Evolutionary conservation across 116 monocot genomes (phyloP), one percentile per base, ranked within the genome.

Genomic region (Phalaenopsis hybrid): DNA sequence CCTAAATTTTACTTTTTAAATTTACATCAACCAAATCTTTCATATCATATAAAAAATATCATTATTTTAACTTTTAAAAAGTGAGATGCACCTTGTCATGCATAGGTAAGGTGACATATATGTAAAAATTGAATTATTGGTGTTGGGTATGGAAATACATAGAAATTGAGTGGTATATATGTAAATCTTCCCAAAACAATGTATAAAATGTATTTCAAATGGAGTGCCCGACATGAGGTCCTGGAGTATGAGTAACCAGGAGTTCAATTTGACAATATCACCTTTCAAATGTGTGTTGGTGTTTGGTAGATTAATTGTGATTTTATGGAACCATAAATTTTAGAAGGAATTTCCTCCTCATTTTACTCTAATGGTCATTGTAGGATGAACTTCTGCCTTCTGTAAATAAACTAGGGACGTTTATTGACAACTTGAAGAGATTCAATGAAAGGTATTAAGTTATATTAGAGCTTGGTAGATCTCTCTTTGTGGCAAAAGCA

Each of bases 351-450:
- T 51, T 77, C 18, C 31, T 28, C 2, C 76, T 50, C 25, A 10
- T 12, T 41, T 25, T 75, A 44, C 34, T 75, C 5, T 28, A 13
- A 51, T 77, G 11, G 77, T 21, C 9, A 77, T 23, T 63, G 5
- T 87, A 94, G 94, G 89, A 86, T 81, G 88, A 90, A 81, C 80
- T 94, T 43, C 83, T 81, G 34, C 81, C 91, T 78, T 87, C 85
- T 76, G 84, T 93, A 11, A 74, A 67, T 79, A 83, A 83, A 37
- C 85, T 94, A 18, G 88, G 81, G 75, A 90, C 84, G 31, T 85
- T 90, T 84, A 91, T 93, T 70, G 95, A 98, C 49, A 95, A 95
- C 78, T 82, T 98, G 58, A 98, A 92, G 82, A 92, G 85, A 69
- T 92, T 98, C 46, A 79, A 74, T 57, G 83, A 89, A 69, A 90